A percentile compares a stretch with the other conserved stretches of the same genome.
Evolutionary conservation across 2,329 filamentous ascomycete species (phyloP).

Genomic region (Verticillium isaacii): DNA sequence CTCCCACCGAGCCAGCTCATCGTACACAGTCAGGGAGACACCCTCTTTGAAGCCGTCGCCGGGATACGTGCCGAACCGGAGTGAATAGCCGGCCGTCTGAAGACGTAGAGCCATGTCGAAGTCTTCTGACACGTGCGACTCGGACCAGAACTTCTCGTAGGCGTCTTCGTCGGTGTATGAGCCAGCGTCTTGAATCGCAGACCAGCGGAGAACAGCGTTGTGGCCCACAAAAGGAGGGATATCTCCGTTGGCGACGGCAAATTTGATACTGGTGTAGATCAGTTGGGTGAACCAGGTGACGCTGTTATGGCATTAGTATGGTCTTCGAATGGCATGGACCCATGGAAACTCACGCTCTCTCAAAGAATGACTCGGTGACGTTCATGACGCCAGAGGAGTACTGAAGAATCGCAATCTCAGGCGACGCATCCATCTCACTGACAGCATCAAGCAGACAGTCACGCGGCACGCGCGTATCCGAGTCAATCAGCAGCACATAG

Average conservation of each 20-base stretch:
- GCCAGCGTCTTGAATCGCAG: slow-evolving; percentile 19
- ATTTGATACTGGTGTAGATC: slow-evolving; percentile 69
- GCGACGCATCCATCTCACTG: slow-evolving; percentile 65
- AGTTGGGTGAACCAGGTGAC: slow-evolving; percentile 78
- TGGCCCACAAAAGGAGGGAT: slow-evolving; percentile 73
- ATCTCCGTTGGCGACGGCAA: slow-evolving; percentile 66
- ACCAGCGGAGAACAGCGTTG: slow-evolving; percentile 71
- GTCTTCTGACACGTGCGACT: slow-evolving; percentile 71
- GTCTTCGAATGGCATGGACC: background rate
- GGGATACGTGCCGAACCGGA: slow-evolving; percentile 66
- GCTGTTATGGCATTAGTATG: slow-evolving; percentile 24
- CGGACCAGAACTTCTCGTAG: slow-evolving; percentile 68
- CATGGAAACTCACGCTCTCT: slow-evolving; percentile 43
- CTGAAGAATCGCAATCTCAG: slow-evolving; percentile 67
- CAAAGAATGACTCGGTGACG: slow-evolving; percentile 66
- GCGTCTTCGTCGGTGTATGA: slow-evolving; percentile 31
- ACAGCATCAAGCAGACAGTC: slow-evolving; percentile 68
- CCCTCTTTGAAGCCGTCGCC: slow-evolving; percentile 69
- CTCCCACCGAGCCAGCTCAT: slow-evolving; percentile 68
- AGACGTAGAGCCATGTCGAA: slow-evolving; percentile 72
- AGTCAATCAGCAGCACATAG: slow-evolving; percentile 63
- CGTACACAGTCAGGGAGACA: slow-evolving; percentile 68
- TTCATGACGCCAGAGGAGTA: slow-evolving; percentile 75
- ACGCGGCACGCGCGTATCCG: slow-evolving; percentile 62
- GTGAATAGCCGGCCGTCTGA: slow-evolving; percentile 62